These are phyloP conservation scores for Candida golubevii DNA, from an alignment of 805 yeast species.

Conservation along the genomic window DNA sequence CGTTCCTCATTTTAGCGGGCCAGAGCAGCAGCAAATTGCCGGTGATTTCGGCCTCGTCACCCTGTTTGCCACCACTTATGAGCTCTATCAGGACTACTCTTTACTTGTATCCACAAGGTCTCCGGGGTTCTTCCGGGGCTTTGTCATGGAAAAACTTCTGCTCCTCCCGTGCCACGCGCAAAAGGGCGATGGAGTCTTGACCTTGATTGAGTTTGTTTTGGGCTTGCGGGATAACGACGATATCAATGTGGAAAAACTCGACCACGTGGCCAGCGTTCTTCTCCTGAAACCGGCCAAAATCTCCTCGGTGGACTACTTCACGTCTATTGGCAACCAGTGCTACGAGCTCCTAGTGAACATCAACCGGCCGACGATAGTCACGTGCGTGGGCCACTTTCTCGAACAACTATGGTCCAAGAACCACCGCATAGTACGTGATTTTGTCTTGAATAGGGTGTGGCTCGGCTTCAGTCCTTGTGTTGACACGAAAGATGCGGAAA, in stretches of 20 bases:
- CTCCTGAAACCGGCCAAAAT: slow-evolving; percentile 56
- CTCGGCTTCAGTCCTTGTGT: slow-evolving; percentile 34
- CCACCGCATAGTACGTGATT: slow-evolving; percentile 50
- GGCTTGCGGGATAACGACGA: slow-evolving; percentile 75
- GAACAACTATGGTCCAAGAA: slow-evolving; percentile 50
- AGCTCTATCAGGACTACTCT: slow-evolving; percentile 57
- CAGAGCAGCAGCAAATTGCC: slow-evolving; percentile 6
- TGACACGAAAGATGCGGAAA: slow-evolving; percentile 6
- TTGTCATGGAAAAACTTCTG: slow-evolving; percentile 49
- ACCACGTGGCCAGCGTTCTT: slow-evolving; percentile 62
- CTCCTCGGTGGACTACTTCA: slow-evolving; percentile 47
- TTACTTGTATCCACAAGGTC: slow-evolving; percentile 49
- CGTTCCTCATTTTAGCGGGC: slow-evolving; percentile 23
- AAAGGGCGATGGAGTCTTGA: slow-evolving; percentile 58
- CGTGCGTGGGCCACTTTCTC: slow-evolving; percentile 53
- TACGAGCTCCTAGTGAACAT: slow-evolving; percentile 53
- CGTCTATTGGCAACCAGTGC: slow-evolving; percentile 58
- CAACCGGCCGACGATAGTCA: slow-evolving; percentile 57
- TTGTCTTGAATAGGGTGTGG: slow-evolving; percentile 53
- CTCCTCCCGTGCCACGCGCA: slow-evolving; percentile 51
- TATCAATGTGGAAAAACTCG: slow-evolving; percentile 60
- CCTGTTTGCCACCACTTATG: slow-evolving; percentile 56
- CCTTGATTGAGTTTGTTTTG: slow-evolving; percentile 70
- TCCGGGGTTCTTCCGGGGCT: slow-evolving; percentile 42
- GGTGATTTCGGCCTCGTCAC: slow-evolving; percentile 29